Evolutionary conservation across 768 basidiomycete genomes (phyloP).

Genomic region (Mycena galericulata): DNA sequence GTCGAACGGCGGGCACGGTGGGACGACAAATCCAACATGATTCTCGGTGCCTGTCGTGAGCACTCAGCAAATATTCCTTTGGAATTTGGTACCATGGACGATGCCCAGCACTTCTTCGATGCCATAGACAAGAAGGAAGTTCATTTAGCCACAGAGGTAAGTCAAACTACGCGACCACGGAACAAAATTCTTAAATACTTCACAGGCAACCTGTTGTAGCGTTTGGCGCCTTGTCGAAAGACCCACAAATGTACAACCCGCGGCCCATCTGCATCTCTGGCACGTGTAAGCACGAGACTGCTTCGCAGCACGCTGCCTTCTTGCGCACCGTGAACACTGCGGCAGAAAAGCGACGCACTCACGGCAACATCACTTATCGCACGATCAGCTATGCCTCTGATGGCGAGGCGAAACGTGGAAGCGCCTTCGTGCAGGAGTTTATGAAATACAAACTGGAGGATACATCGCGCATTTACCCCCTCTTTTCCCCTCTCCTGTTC

Average conservation of each 20-base stretch:
- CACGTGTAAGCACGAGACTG: slow-evolving; percentile 37
- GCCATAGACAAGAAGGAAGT: slow-evolving; percentile 5
- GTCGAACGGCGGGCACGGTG: slow-evolving; percentile 34
- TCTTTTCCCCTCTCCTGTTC: slow-evolving; percentile 30
- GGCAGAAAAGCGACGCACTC: not conserved
- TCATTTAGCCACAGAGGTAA: slow-evolving; percentile 35
- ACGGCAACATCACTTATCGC: slow-evolving; percentile 17
- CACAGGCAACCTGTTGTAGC: slow-evolving; percentile 33
- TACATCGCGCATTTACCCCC: slow-evolving; percentile 35
- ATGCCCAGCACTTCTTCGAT: slow-evolving; percentile 16
- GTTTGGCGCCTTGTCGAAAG: slow-evolving; percentile 26
- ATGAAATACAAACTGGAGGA: slow-evolving; percentile 15
- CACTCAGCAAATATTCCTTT: slow-evolving; percentile 26
- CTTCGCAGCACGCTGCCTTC: slow-evolving; percentile 21
- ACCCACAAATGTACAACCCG: slow-evolving; percentile 19
- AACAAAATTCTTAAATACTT: not conserved
- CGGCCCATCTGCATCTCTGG: slow-evolving; percentile 34
- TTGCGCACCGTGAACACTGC: slow-evolving; percentile 16
- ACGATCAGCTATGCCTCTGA: slow-evolving; percentile 33
- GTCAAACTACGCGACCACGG: not conserved
- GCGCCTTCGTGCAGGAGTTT: slow-evolving; percentile 26
- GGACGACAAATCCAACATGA: slow-evolving; percentile 36
- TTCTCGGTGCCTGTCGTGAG: slow-evolving; percentile 41
- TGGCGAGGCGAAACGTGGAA: slow-evolving; percentile 30
- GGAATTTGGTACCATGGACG: slow-evolving; percentile 30